Base-by-base conservation (phyloP, 1,139 yeast species). In the Magnusiomyces fungicola region DNA sequence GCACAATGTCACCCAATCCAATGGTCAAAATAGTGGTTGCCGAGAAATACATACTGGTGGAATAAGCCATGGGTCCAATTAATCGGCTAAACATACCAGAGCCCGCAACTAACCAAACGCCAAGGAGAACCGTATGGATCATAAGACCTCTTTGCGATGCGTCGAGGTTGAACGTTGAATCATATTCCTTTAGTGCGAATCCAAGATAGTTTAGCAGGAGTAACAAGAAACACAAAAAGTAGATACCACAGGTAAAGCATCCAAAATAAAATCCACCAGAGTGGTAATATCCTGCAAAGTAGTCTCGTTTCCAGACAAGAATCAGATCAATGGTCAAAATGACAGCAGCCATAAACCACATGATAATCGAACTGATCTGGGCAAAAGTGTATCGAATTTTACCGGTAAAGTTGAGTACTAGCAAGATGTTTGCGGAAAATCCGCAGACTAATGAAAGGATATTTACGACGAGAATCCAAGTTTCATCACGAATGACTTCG, bases 251-350 rank as follows among this genome's bases (percentile, higher is more conserved):
- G 0, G 95, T 83, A 54, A 82, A 69, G 0, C 77, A 76, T 0
- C 88, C 95, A 63, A 74, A 83, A 87, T 89, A 88, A 60, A 76
- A 88, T 0, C 94, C 95, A 56, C 79, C 82, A 0, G 87, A 73
- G 25, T 40, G 29, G 2, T 43, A 43, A 22, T 48, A 46, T 19
- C 30, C 46, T n/a, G 46, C 44, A 44, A 60, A 62, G 53, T 65
- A 65, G 1, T 55, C 53, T 40, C 38, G 56, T 61, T 69, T 47
- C n/a, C 64, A 42, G 14, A 68, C 64, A 2, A 79, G 58, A 0
- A 81, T 65, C 21, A 78, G 79, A 0, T 70, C 69, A 41, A 82
- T 55, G 18, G 86, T 69, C 14, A 83, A 56, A 1, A 69, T 49
- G 9, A 78, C 70, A 18, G 38, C 29, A 0, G 90, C 90, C 5